Percentiles rank a stretch among this genome's conserved stretches.
These are phyloP conservation scores for Rhizopus arrhizus DNA, from an alignment of 371 early-diverging fungal species.

Conservation along the genomic window DNA sequence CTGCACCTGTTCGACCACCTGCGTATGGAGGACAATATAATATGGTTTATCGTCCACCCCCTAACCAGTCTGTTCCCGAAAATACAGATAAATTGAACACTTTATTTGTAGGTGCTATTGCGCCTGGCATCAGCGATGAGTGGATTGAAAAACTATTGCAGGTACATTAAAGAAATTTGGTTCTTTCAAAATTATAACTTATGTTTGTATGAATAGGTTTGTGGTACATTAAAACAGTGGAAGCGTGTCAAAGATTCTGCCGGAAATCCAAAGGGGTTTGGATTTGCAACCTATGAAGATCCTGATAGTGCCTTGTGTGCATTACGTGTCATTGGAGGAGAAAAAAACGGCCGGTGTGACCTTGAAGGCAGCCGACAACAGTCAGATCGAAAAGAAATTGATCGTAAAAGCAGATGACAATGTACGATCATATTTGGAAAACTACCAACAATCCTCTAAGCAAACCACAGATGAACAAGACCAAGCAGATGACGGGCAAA, in stretches of 20 bases:
- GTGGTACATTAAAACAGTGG: conserved; percentile 68
- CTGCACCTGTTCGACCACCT: conserved; percentile 12
- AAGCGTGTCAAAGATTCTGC: conserved; percentile 72
- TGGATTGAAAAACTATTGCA: conserved; percentile 72
- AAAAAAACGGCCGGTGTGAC: conserved; percentile 47
- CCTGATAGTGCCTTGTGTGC: conserved; percentile 71
- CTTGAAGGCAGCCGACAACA: conserved; percentile 64
- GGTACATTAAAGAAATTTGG: conserved; percentile 37
- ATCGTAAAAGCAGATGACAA: conserved; percentile 77
- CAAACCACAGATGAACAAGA: conserved; percentile 21
- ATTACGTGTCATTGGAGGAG: conserved; percentile 70
- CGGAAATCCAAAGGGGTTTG: conserved; percentile 76
- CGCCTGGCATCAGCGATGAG: conserved; percentile 69
- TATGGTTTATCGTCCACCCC: conserved; percentile 3
- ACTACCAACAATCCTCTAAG: conserved; percentile 52
- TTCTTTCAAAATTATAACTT: not conserved
- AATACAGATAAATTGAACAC: conserved; percentile 66
- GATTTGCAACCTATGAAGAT: conserved; percentile 79
- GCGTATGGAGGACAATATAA: conserved; percentile 5
- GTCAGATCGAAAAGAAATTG: conserved; percentile 57
- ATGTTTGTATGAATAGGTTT: conserved; percentile 10
- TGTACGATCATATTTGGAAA: conserved; percentile 65
- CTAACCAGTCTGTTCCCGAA: not conserved
- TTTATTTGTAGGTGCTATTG: conserved; percentile 77
- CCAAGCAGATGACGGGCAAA: conserved; percentile 10